These are phyloP conservation scores for Plasmodium gallinaceum DNA, from an alignment of 169 alveolate genomes.

Conservation along the genomic window DNA sequence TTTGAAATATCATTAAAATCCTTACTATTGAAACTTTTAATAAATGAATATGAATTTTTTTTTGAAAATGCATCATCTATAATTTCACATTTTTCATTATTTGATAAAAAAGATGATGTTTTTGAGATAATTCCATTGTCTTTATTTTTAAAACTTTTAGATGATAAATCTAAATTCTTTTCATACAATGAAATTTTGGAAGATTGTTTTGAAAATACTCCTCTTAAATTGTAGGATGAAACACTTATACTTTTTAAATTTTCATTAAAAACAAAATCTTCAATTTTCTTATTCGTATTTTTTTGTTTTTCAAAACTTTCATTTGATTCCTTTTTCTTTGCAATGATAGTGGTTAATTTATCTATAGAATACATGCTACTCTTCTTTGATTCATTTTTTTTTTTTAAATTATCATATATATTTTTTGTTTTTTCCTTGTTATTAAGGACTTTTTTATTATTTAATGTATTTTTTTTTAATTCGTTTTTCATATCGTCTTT, in stretches of 20 bases:
- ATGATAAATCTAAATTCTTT: too few species aligned
- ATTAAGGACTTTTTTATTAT: neutral
- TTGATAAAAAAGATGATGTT: too few species aligned
- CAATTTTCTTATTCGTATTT: slow-evolving; percentile 31
- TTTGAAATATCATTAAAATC: neutral
- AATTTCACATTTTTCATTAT: too few species aligned
- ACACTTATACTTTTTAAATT: slow-evolving; percentile 49
- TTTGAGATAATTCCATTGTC: too few species aligned
- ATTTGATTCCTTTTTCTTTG: neutral
- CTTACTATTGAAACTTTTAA: neutral
- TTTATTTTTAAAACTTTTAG: too few species aligned
- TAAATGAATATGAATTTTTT: neutral
- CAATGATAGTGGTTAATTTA: slow-evolving; percentile 1
- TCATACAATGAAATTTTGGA: slow-evolving; percentile 11
- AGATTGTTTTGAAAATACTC: neutral
- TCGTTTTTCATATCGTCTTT: neutral
- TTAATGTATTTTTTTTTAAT: neutral
- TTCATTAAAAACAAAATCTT: slow-evolving; percentile 59
- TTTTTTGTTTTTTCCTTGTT: neutral
- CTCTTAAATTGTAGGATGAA: slow-evolving; percentile 20
- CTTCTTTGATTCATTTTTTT: slow-evolving; percentile 10
- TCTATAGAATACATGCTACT: neutral
- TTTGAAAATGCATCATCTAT: too few species aligned
- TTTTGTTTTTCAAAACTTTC: neutral
- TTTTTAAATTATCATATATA: neutral